These are phyloP conservation scores for Whalleya microplaca DNA, from an alignment of 2,329 filamentous ascomycete genomes.

Conservation along the genomic window DNA sequence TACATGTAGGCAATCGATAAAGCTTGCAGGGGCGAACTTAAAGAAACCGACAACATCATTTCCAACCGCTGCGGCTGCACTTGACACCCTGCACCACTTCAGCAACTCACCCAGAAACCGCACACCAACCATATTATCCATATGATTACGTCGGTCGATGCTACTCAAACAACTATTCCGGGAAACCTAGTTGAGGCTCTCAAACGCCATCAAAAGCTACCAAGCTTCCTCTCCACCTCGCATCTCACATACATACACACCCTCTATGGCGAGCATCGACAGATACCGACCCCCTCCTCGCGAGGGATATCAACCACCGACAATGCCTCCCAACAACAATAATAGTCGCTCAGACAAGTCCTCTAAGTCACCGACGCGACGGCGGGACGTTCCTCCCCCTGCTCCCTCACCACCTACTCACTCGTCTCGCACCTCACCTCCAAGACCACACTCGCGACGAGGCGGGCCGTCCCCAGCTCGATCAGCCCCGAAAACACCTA, in stretches of 20 bases:
- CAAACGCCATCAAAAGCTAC: slow-evolving; percentile 9
- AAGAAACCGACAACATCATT: slow-evolving; percentile 20
- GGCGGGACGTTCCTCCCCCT: slow-evolving; percentile 62
- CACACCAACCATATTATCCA: slow-evolving; percentile 1
- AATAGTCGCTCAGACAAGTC: slow-evolving; percentile 44
- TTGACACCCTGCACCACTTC: slow-evolving; percentile 8
- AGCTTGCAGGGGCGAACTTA: slow-evolving; percentile 25
- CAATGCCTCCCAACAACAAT: slow-evolving; percentile 40
- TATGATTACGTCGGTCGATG: slow-evolving; percentile 14
- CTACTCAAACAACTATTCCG: slow-evolving; percentile 15
- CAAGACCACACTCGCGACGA: slow-evolving; percentile 46
- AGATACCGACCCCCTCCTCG: slow-evolving; percentile 57
- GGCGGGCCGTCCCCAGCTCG: slow-evolving; percentile 49
- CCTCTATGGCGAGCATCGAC: slow-evolving; percentile 62
- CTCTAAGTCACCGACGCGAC: slow-evolving; percentile 55
- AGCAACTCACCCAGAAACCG: slow-evolving; percentile 5
- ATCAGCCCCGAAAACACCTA: slow-evolving; percentile 42
- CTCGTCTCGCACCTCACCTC: slow-evolving; percentile 57
- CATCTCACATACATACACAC: slow-evolving; percentile 1
- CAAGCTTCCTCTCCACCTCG: slow-evolving; percentile 1
- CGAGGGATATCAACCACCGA: slow-evolving; percentile 61
- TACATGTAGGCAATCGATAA: slow-evolving; percentile 19
- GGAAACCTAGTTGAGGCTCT: slow-evolving; percentile 7
- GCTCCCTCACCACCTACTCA: slow-evolving; percentile 64
- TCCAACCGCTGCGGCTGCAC: slow-evolving; percentile 4